These are phyloP conservation scores for Colletotrichum sp. DNA, from an alignment of 2,329 filamentous ascomycete genomes.

Conservation along the genomic window DNA sequence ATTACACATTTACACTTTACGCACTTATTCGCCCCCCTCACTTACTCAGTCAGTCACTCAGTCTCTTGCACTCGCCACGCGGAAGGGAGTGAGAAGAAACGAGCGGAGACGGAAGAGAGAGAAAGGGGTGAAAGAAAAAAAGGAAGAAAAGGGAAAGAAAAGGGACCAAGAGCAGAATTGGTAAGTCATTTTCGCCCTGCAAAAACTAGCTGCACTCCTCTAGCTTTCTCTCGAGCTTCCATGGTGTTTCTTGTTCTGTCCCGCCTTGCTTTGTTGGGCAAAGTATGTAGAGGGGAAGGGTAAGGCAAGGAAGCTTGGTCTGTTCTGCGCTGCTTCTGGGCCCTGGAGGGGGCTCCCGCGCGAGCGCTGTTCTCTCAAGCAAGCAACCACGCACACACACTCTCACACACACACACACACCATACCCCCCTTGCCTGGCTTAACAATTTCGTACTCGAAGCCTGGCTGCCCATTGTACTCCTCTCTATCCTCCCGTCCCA, in stretches of 20 bases:
- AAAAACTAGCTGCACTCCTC: neutral
- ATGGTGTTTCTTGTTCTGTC: conserved; percentile 9
- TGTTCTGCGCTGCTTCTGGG: neutral
- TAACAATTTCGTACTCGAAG: conserved; percentile 20
- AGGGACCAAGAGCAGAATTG: neutral
- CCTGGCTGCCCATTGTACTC: neutral
- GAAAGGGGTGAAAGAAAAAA: neutral
- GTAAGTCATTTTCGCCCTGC: neutral
- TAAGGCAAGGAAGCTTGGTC: conserved; percentile 4
- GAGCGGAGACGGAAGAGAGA: neutral
- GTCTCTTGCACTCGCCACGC: neutral
- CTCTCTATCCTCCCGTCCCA: conserved; percentile 14
- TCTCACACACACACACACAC: neutral
- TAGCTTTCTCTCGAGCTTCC: conserved; percentile 4
- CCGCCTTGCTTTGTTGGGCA: conserved; percentile 9
- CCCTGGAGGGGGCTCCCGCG: neutral
- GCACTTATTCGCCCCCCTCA: neutral
- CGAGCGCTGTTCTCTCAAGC: neutral
- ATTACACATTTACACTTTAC: neutral
- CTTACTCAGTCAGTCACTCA: conserved; percentile 8
- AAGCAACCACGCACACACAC: neutral
- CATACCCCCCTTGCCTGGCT: conserved; percentile 1
- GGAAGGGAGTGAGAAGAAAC: neutral
- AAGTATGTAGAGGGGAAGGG: conserved; percentile 7
- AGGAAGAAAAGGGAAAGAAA: neutral